Conservation (phyloP, 2,329 filamentous ascomycete genomes). For the Diaporthe citri region DNA sequence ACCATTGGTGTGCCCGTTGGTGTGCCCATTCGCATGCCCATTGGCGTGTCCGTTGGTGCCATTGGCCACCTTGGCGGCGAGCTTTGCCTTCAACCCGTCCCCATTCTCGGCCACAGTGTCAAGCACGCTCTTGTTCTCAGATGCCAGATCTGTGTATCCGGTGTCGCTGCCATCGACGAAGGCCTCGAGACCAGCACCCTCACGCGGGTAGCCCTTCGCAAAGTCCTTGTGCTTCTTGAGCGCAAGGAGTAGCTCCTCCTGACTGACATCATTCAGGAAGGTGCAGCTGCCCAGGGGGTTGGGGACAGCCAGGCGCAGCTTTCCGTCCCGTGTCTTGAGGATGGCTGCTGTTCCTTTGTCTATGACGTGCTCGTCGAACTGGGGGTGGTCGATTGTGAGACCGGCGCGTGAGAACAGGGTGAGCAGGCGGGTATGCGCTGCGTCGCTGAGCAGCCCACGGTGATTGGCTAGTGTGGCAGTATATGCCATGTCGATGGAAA, state of each 20-base stretch:
- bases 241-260: conserved; percentile 72
- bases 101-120: conserved; percentile 52
- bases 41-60: conserved; percentile 36
- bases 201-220: conserved; percentile 72
- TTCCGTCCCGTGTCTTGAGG: conserved; percentile 77
- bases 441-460: conserved; percentile 70
- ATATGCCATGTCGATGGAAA: conserved; percentile 83
- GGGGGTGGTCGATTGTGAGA: conserved; percentile 77
- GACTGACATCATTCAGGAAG: conserved; percentile 76
- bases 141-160: conserved; percentile 61
- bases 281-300: conserved; percentile 75
- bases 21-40: not conserved
- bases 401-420: conserved; percentile 77
- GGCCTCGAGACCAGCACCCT: conserved; percentile 76
- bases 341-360: conserved; percentile 77
- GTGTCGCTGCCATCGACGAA: conserved; percentile 79
- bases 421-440: conserved; percentile 73
- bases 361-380: conserved; percentile 75
- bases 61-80: conserved; percentile 51
- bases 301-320: conserved; percentile 76
- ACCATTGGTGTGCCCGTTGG: not conserved
- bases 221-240: conserved; percentile 73
- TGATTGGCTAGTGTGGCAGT: conserved; percentile 76
- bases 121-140: conserved; percentile 57
- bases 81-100: conserved; percentile 54